phyloP scores from a whole-genome alignment of 2,329 filamentous ascomycete genomes.

The Hirsutella thompsonii region DNA sequence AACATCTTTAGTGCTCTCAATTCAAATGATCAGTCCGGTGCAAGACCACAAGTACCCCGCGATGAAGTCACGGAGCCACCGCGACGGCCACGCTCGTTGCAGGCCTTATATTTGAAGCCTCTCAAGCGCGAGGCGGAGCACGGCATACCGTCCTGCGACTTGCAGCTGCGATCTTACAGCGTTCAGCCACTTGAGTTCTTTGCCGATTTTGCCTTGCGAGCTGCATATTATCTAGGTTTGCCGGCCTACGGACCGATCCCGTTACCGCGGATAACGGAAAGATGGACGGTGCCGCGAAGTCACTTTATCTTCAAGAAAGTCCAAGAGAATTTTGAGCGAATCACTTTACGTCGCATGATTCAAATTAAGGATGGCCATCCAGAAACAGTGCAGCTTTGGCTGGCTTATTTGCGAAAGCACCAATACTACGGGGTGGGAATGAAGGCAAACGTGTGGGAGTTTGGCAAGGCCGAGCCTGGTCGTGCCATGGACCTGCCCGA shows the following conservation, averaged over 20 bases:
- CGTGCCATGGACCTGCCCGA: conserved; percentile 13
- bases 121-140: conserved; percentile 62
- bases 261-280: conserved; percentile 73
- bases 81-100: conserved; percentile 65
- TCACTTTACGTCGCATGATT: conserved; percentile 74
- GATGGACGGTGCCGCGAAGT: conserved; percentile 83
- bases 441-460: conserved; percentile 97
- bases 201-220: conserved; percentile 83
- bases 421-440: conserved; percentile 94
- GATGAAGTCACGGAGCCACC: conserved; percentile 4
- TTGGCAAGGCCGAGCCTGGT: conserved; percentile 49
- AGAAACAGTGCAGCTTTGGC: conserved; percentile 80
- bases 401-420: conserved; percentile 84
- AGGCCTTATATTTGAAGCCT: conserved; percentile 76
- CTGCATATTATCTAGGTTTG: conserved; percentile 85
- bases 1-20: no score
- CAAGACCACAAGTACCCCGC: background rate
- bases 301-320: conserved; percentile 96
- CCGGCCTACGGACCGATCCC: conserved; percentile 77
- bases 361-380: conserved; percentile 88
- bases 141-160: conserved; percentile 74
- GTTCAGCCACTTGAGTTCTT: conserved; percentile 89
- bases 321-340: conserved; percentile 94
- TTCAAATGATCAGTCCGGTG: background rate
- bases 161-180: conserved; percentile 86